Evolutionary conservation across 805 yeast species (phyloP).

Genomic region (Kodamaea leandrae): DNA sequence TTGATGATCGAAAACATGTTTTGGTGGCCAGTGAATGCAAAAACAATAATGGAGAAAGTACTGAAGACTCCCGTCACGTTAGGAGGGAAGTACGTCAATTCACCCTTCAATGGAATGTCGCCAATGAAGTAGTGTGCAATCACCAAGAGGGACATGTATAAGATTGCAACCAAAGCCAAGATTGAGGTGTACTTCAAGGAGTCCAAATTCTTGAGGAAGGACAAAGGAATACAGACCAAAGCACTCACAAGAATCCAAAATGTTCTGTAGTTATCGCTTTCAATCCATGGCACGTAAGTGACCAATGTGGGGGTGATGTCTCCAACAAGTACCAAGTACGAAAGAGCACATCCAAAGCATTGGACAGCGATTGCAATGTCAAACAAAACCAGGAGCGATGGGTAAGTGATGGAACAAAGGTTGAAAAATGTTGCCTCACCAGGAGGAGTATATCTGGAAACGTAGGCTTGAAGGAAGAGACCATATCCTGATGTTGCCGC

Average conservation of each 20-base stretch:
- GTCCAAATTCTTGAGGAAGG: conserved; percentile 72
- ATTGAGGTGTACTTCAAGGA: conserved; percentile 84
- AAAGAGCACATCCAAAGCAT: conserved; percentile 69
- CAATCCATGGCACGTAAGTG: conserved; percentile 20
- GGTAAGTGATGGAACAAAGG: conserved; percentile 57
- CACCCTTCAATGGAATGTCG: conserved; percentile 42
- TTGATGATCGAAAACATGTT: conserved; percentile 88
- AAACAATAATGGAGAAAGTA: conserved; percentile 86
- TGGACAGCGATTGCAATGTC: conserved; percentile 69
- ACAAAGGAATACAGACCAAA: conserved; percentile 52
- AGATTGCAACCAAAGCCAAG: conserved; percentile 78
- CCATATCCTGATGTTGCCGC: conserved; percentile 70
- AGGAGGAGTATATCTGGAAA: conserved; percentile 47
- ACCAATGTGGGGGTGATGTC: conserved; percentile 65
- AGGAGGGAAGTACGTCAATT: conserved; percentile 29
- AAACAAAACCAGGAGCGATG: conserved; percentile 57
- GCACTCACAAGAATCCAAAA: conserved; percentile 60
- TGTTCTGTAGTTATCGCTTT: conserved; percentile 34
- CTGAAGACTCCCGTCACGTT: conserved; percentile 52
- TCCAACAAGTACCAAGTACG: conserved; percentile 67
- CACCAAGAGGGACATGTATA: conserved; percentile 70
- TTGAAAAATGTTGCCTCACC: conserved; percentile 72
- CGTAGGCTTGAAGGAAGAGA: conserved; percentile 57
- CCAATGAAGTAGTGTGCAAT: conserved; percentile 62
- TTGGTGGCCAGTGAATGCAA: conserved; percentile 95